Base-by-base conservation (phyloP, 1,139 yeast species). In the Scheffersomyces stambukii region DNA sequence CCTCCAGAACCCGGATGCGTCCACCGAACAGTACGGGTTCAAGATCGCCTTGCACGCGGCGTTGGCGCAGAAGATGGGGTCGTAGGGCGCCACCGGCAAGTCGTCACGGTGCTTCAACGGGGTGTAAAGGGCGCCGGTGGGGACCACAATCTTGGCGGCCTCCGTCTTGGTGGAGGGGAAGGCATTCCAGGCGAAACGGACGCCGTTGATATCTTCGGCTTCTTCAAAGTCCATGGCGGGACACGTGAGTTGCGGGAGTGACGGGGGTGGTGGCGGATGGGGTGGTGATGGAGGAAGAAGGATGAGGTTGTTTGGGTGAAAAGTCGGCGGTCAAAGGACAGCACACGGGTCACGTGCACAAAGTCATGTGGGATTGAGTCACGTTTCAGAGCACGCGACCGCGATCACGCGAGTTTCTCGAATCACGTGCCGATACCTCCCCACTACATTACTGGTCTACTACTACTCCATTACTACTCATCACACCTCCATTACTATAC, bases 51-150 rank as follows among this genome's bases (percentile, higher is more conserved):
- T 78, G 70, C 99, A 91, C 36, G 77, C 77, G 28, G 81, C 75
- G 40, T 70, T 70, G 40, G 88, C 72, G 65, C 99, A 91, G 29
- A 78, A 67, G 30, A 82, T 80, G 6, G 99, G 98, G 60, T 91
- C 96, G 56, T 91, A 88, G 45, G 77, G 78, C 32, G 94, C 91
- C 30, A 83, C 62, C 12, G 91, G 81, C 42, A 89, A 66, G 42
- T 82, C 91, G 37, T 82, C 82, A 46, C 88, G 75, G 36, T 74
- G 76, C 53, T 84, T 77, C 47, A 93, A 72, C 9, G 99, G 99
- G 10, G 97, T 88, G 65, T 89, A 91, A 41, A 91, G 64, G 36
- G 96, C 84, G 22, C 97, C 95, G 19, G 93, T 81, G 11, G 99
- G 98, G 21, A 91, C 93, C 14, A 91, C 95, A 47, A 89, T 82